Percentiles rank a stretch among this genome's conserved stretches.
Conservation (phyloP, 345 rosid genomes). For the Alliaria petiolata region DNA sequence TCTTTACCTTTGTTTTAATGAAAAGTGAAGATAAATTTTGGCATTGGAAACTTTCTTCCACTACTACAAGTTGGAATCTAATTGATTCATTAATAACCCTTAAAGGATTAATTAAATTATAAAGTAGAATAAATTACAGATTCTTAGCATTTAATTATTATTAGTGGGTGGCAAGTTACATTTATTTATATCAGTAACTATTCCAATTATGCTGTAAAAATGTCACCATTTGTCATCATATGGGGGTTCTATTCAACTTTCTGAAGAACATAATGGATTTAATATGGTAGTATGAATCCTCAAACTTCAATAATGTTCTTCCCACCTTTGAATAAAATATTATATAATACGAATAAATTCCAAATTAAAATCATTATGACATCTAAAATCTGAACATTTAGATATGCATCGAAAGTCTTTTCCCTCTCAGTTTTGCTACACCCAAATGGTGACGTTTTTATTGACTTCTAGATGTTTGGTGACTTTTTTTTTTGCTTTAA, state of each 20-base stretch:
- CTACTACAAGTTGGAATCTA: constrained; percentile 21
- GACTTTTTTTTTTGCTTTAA: not conserved
- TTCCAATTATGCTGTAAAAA: not conserved
- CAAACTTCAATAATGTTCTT: constrained; percentile 5
- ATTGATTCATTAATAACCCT: not conserved
- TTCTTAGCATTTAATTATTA: not conserved
- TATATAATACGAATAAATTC: not conserved
- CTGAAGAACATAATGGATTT: not conserved
- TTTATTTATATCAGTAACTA: not conserved
- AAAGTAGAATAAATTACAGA: not conserved
- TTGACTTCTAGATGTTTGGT: not conserved
- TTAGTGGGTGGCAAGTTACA: constrained; percentile 3
- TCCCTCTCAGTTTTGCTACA: not conserved
- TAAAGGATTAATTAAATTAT: not conserved
- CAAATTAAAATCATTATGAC: not conserved
- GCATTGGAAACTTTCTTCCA: not conserved
- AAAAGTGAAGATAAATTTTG: not conserved
- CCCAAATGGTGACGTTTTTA: not conserved
- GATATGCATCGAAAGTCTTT: not conserved
- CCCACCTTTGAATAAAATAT: not conserved
- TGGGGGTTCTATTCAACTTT: not conserved
- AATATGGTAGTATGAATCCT: constrained; percentile 8
- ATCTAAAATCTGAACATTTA: not conserved
- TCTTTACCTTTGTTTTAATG: not conserved
- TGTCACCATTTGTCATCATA: constrained; percentile 1